Evolutionary conservation across 768 basidiomycete genomes (phyloP).

Genomic region (Hortiboletus campestris): DNA sequence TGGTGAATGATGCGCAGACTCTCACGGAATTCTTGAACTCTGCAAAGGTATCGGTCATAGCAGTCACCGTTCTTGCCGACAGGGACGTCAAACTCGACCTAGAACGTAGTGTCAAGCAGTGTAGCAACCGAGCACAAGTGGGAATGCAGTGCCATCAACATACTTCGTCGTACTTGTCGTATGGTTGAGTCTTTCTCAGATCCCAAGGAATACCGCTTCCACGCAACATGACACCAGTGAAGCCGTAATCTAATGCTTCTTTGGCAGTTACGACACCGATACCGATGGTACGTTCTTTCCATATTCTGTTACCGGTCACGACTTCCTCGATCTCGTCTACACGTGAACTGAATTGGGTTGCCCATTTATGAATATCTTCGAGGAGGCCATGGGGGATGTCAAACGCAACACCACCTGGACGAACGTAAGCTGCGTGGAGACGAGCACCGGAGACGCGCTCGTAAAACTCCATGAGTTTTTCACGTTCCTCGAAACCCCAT

Average conservation of each 20-base stretch:
- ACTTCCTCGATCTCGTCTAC: conserved; percentile 99
- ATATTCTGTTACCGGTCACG: conserved; percentile 95
- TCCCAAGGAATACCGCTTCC: conserved; percentile 97
- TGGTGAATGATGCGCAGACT: conserved; percentile 84
- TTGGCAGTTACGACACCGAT: conserved; percentile 90
- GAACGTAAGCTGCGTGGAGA: conserved; percentile 95
- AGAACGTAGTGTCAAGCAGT: not conserved
- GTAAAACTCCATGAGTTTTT: conserved; percentile 99
- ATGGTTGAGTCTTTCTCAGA: conserved; percentile 85
- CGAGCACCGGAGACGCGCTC: conserved; percentile 98
- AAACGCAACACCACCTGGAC: conserved; percentile 96
- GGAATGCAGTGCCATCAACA: conserved; percentile 7
- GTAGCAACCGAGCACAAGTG: not conserved
- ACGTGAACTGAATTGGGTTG: conserved; percentile 86
- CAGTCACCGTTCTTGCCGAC: conserved; percentile 96
- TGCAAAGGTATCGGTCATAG: conserved; percentile 96
- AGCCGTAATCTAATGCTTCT: conserved; percentile 87
- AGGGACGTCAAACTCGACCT: conserved; percentile 98
- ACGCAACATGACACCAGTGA: conserved; percentile 95
- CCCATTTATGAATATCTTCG: conserved; percentile 98
- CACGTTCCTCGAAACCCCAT: conserved; percentile 99
- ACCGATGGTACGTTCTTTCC: conserved; percentile 92
- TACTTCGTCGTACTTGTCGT: conserved; percentile 95
- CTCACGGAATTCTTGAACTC: conserved; percentile 98
- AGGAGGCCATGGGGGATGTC: conserved; percentile 98